phyloP scores from a whole-genome alignment of 2,329 filamentous ascomycete species.

The Pleoardoris graminearum region DNA sequence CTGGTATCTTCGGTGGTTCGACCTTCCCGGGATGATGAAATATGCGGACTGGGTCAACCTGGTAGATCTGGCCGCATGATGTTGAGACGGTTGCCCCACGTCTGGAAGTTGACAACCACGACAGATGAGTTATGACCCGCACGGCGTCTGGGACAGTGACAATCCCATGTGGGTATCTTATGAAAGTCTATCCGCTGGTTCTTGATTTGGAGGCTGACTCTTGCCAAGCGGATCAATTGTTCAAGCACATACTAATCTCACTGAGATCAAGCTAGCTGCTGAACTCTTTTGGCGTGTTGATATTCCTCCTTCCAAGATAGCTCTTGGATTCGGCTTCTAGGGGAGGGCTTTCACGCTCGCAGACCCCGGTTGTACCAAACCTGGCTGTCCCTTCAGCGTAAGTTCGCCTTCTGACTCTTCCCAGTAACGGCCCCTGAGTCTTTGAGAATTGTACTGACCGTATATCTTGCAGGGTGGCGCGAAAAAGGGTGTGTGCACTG shows the following conservation, averaged over 20 bases:
- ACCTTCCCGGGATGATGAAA: constrained; percentile 16
- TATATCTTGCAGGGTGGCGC: no score
- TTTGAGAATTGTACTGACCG: no score
- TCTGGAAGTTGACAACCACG: no score
- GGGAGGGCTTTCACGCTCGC: not conserved
- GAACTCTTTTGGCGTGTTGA: not conserved
- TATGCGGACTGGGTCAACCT: constrained; percentile 49
- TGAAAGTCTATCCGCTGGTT: no score
- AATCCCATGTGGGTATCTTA: no score
- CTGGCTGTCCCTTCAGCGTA: not conserved
- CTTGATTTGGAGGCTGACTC: no score
- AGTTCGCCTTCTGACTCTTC: no score
- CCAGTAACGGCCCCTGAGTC: no score
- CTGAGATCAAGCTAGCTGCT: not conserved
- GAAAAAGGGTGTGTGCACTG: not conserved
- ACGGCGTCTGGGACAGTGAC: constrained; percentile 53
- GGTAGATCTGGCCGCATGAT: no score
- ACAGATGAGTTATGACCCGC: constrained; percentile 51
- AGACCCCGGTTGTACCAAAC: not conserved
- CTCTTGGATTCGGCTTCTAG: not conserved
- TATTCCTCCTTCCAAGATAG: not conserved
- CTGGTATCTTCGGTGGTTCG: constrained; percentile 24
- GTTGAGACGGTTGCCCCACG: no score
- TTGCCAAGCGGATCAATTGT: not conserved
- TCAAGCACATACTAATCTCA: not conserved